Base-by-base conservation (phyloP, 1,139 yeast species). In the Yarrowia galli region DNA sequence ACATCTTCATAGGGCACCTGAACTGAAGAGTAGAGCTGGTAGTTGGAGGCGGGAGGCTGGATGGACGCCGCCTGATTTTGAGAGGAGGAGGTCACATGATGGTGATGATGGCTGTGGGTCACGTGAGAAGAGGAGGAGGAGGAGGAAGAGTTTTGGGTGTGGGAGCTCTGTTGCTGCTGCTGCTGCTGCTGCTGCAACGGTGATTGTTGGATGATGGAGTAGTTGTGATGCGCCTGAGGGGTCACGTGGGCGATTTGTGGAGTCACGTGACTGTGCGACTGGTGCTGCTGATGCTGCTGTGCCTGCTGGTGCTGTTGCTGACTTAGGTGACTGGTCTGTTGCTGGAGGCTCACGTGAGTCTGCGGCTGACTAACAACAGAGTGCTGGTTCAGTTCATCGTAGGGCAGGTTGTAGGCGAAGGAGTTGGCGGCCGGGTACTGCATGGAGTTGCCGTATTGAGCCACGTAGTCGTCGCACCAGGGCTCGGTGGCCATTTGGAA, bases 401-500 rank as follows among this genome's bases (percentile, higher is more conserved):
- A 53, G 15, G 45, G 45, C 60, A 53, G 60, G 32, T 36, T 53
- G 60, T 36, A 53, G 45, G 60, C 43, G n/a, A 53, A 53, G n/a
- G 60, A 32, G 54, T 32, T 49, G 54, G 35, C 8, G 10, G n/a
- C 40, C 32, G 43, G 60, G 35, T 53, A 56, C 48, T 40, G 48
- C n/a, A 36, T 12, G 7, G 32, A 10, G 49, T 40, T 25, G 63
- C 63, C 63, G 25, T 56, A 56, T 13, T 56, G 63, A 18, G 48
- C 48, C 25, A 42, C 63, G 38, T 56, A 56, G 63, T 56, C 48
- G 63, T 56, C 63, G 63, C 63, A 56, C 63, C 63, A 56, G 36
- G 63, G 63, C 63, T 56, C 63, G 63, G 63, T 56, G 36, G 63
- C 63, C 63, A 56, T 56, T 40, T 40, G 48, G 23, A 56, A 56